A percentile compares a stretch with the other conserved stretches of the same genome.
Evolutionary conservation across 345 rosid species (phyloP).

Genomic region (Rhodomyrtus tomentosa): DNA sequence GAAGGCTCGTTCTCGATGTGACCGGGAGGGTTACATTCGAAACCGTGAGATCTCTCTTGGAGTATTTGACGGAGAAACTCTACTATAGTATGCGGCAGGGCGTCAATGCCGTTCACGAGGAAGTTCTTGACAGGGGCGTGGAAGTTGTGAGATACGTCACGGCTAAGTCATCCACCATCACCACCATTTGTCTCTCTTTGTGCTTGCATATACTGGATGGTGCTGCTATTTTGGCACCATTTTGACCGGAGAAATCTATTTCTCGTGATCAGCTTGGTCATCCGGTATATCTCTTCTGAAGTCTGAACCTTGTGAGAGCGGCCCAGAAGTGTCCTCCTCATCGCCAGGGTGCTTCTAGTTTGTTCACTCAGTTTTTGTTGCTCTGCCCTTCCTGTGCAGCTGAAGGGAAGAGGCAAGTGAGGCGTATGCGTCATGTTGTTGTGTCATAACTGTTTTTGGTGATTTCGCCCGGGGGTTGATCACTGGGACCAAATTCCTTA

Average conservation of each 20-base stretch:
- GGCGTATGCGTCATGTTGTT: background rate
- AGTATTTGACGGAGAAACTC: slow-evolving; percentile 39
- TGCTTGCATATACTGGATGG: slow-evolving; percentile 54
- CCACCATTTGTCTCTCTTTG: slow-evolving; percentile 41
- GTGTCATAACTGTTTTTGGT: background rate
- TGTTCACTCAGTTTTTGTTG: background rate
- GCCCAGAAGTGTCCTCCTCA: background rate
- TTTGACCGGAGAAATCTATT: background rate
- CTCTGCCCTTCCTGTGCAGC: background rate
- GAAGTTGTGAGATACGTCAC: slow-evolving; percentile 36
- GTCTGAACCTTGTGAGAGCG: background rate
- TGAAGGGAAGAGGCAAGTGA: background rate
- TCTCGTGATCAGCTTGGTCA: background rate
- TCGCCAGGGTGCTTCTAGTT: background rate
- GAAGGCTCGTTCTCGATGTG: slow-evolving; percentile 59
- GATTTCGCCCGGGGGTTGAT: background rate
- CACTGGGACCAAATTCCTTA: background rate
- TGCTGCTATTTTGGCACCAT: slow-evolving; percentile 48
- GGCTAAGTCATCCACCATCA: slow-evolving; percentile 38
- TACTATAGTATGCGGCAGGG: slow-evolving; percentile 27
- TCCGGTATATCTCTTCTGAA: background rate
- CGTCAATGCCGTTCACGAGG: slow-evolving; percentile 19
- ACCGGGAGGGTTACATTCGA: slow-evolving; percentile 59
- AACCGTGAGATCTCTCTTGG: slow-evolving; percentile 57
- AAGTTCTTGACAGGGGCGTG: slow-evolving; percentile 28